Conservation (phyloP, 2,329 filamentous ascomycete species). For the Pyricularia grisea region DNA sequence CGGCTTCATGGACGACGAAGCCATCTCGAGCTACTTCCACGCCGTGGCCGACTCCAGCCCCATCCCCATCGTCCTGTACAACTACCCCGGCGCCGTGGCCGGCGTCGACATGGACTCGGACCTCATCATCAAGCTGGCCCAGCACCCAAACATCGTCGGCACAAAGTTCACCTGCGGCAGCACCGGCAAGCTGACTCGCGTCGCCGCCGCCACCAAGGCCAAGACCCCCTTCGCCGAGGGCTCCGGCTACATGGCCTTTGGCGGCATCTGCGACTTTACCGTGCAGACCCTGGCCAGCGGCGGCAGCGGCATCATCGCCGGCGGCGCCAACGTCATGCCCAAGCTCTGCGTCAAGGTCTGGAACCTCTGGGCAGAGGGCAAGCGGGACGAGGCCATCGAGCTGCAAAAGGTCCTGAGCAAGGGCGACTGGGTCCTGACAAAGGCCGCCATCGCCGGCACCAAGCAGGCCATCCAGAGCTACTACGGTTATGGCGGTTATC, state of each 20-base stretch:
- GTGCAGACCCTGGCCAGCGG: constrained; percentile 71
- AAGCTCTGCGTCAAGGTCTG: constrained; percentile 73
- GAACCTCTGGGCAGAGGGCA: constrained; percentile 65
- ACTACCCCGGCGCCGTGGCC: constrained; percentile 80
- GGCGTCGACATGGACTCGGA: constrained; percentile 89
- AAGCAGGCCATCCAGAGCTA: constrained; percentile 75
- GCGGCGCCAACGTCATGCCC: constrained; percentile 76
- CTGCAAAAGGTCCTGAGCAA: constrained; percentile 70
- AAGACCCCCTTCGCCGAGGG: constrained; percentile 52
- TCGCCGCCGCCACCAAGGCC: constrained; percentile 63
- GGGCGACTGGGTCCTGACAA: constrained; percentile 76
- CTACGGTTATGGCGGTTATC: constrained; percentile 72
- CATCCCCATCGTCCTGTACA: constrained; percentile 77
- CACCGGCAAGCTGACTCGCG: constrained; percentile 79
- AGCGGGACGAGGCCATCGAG: constrained; percentile 63
- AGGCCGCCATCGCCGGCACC: constrained; percentile 75
- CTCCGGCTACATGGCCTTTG: constrained; percentile 74
- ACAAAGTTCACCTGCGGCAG: constrained; percentile 91
- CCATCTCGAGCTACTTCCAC: constrained; percentile 47
- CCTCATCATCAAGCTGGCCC: constrained; percentile 67
- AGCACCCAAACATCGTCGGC: constrained; percentile 76
- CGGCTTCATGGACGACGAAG: constrained; percentile 62
- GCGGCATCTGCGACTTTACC: constrained; percentile 82
- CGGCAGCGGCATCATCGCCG: constrained; percentile 76
- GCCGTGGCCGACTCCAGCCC: constrained; percentile 67